Evolutionary conservation across 2,329 filamentous ascomycete species (phyloP).

Genomic region (Furcasterigmium sp.): DNA sequence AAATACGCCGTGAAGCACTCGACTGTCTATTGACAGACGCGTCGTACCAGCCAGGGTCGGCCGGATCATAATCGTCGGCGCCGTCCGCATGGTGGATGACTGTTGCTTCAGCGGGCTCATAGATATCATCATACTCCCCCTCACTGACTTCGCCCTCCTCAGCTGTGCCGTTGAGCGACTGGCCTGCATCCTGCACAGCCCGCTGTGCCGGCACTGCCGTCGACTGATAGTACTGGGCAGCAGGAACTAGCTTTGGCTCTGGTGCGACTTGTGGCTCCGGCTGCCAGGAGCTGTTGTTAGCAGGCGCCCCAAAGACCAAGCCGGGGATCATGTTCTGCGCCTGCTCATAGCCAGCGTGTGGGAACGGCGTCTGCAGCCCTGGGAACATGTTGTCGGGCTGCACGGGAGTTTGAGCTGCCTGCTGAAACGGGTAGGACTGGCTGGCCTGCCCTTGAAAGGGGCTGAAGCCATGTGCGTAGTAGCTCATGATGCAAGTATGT

Average conservation of each 20-base stretch:
- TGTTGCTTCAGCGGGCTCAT: slow-evolving; percentile 33
- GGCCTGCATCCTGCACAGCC: background rate
- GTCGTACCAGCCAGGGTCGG: slow-evolving; percentile 6
- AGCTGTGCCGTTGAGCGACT: slow-evolving; percentile 13
- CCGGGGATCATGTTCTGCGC: slow-evolving; percentile 18
- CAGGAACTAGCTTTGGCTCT: slow-evolving; percentile 13
- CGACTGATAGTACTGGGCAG: slow-evolving; percentile 10
- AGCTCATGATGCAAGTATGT: too few relatives aligned
- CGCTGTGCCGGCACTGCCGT: slow-evolving; percentile 1
- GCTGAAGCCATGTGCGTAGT: background rate
- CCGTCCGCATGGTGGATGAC: slow-evolving; percentile 2
- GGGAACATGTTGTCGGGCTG: background rate
- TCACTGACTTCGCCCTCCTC: slow-evolving; percentile 80
- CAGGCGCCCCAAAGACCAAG: slow-evolving; percentile 12
- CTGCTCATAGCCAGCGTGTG: slow-evolving; percentile 10
- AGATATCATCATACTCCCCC: slow-evolving; percentile 54
- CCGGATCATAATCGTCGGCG: slow-evolving; percentile 9
- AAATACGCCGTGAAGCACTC: too few relatives aligned
- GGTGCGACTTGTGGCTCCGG: background rate
- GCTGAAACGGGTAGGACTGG: background rate
- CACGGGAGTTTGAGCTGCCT: background rate
- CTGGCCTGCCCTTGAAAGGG: background rate
- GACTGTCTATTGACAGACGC: background rate
- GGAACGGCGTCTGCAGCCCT: background rate
- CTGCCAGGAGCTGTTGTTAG: slow-evolving; percentile 1